Evolutionary conservation across 148 eudicot genomes (phyloP).

Genomic region (Linanthus parryae): DNA sequence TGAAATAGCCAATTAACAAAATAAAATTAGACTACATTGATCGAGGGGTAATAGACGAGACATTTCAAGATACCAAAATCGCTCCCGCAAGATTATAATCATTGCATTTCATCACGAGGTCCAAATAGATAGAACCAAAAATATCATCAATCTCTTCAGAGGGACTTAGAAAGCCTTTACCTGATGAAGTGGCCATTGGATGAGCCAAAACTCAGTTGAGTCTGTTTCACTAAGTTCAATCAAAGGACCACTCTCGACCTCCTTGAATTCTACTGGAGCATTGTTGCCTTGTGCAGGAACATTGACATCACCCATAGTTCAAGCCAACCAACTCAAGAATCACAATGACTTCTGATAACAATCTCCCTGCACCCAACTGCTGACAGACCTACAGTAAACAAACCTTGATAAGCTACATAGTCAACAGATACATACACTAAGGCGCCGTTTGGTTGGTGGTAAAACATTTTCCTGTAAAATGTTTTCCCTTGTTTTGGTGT

Average conservation of each 20-base stretch:
- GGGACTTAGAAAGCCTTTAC: conserved; percentile 21
- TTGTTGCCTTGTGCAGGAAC: conserved; percentile 21
- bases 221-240: conserved; percentile 40
- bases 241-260: conserved; percentile 43
- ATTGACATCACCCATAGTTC: too few relatives aligned
- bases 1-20: conserved; percentile 16
- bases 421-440: too few relatives aligned
- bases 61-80: neutral
- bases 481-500: too few relatives aligned
- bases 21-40: neutral
- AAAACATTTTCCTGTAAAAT: too few relatives aligned
- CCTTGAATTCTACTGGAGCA: conserved; percentile 40
- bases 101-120: neutral
- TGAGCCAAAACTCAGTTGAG: conserved; percentile 70
- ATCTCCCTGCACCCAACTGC: too few relatives aligned
- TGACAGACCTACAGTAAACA: too few relatives aligned
- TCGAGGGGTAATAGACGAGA: neutral
- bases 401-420: too few relatives aligned
- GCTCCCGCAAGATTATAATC: neutral
- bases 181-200: conserved; percentile 62
- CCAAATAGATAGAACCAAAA: neutral
- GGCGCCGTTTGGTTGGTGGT: too few relatives aligned
- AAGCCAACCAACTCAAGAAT: too few relatives aligned
- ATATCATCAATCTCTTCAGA: neutral
- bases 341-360: too few relatives aligned